Base-by-base conservation (phyloP, 2,329 filamentous ascomycete species). In the Penicillium expansum region DNA sequence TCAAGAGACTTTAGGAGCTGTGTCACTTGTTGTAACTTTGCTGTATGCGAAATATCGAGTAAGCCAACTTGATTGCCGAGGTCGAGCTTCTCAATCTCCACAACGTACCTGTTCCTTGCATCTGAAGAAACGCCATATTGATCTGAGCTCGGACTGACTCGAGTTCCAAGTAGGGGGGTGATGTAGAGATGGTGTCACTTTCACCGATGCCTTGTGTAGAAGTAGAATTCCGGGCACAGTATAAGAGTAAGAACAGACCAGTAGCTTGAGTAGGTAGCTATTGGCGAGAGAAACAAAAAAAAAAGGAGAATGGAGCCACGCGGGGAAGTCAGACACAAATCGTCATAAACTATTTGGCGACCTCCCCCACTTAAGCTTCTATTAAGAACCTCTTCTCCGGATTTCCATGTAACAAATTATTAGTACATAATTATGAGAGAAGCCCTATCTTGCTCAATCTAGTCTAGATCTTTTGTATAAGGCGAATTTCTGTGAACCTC, bases 11-110 rank as follows among this genome's bases (percentile, higher is more conserved):
- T 75, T 62, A 94, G 76, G 16, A 94, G 76, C 52, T 80, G 78
- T 16, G 81, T 85, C 39, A 93, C 88, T 53, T 89, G 83, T 57
- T 84, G 79, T 55, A 88, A 80, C 76, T 92, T 92, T 58, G 79
- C 83, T 91, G 67, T 58, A 54, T 37, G 27, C 10, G n/a, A n/a
- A 48, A 52, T 24, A 16, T 48, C 10, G 14, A 35, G 20, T 58
- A 29, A 55, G 37, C 13, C 13, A 44, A 35, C 37, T 13, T 32
- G 22, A 11, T 20, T 11, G 18, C 18, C 22, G 13, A 22, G 11
- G 8, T 22, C 20, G 20, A 18, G 32, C 42, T 8, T 29, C 10
- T 14, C 13, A 20, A 24, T 24, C 20, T 27, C 18, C 27, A 22
- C 10, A n/a, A 37, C 60, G 53, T 66, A 71, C 70, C 70, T 62